These are phyloP conservation scores for Saturnispora silvae DNA, from an alignment of 805 yeast genomes.

Conservation along the genomic window DNA sequence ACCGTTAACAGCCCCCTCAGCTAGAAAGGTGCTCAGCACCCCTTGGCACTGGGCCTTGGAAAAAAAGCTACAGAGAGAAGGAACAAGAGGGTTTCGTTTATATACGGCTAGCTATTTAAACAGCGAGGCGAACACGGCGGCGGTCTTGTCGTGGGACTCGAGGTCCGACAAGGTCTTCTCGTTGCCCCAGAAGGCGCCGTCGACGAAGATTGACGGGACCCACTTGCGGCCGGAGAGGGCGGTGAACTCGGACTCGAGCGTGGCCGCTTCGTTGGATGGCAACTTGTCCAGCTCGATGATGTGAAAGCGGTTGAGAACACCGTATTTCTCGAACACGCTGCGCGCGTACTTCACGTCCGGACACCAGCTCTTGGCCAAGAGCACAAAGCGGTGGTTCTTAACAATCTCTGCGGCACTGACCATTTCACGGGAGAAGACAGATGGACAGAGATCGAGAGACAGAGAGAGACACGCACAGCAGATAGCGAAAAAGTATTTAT, in stretches of 20 bases:
- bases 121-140: constrained; percentile 27
- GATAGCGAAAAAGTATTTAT: no score
- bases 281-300: constrained; percentile 54
- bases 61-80: no score
- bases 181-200: constrained; percentile 49
- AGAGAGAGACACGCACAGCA: no score
- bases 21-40: no score
- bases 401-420: constrained; percentile 37
- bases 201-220: constrained; percentile 60
- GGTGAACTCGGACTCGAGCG: constrained; percentile 46
- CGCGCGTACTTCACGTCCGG: constrained; percentile 65
- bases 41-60: no score
- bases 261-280: constrained; percentile 38
- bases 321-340: constrained; percentile 41
- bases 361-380: constrained; percentile 68
- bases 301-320: constrained; percentile 38
- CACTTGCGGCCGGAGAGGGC: constrained; percentile 49
- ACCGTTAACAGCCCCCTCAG: no score
- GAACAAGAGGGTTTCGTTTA: no score
- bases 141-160: constrained; percentile 27
- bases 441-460: no score
- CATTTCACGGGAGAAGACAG: constrained; percentile 13
- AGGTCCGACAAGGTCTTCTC: constrained; percentile 37
- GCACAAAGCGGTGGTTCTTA: constrained; percentile 35
- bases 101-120: no score